Percentiles rank a stretch among this genome's conserved stretches.
Evolutionary conservation across 1,139 yeast species (phyloP).

Genomic region (Saccharomycopsis hybrid): DNA sequence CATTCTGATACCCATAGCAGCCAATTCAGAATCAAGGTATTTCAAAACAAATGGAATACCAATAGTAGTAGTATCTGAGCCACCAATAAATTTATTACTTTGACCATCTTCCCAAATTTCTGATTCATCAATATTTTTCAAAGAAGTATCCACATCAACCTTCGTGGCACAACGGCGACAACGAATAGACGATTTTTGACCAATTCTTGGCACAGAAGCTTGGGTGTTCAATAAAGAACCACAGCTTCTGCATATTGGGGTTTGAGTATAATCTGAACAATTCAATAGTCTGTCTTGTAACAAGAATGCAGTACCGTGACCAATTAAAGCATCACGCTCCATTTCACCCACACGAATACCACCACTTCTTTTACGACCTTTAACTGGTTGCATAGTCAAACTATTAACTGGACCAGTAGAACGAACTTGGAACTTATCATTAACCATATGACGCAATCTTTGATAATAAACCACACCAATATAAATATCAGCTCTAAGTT

Average conservation of each 20-base stretch:
- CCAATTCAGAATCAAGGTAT: conserved; percentile 88
- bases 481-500: conserved; percentile 78
- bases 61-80: conserved; percentile 84
- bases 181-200: conserved; percentile 68
- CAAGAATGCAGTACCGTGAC: conserved; percentile 97
- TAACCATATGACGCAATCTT: conserved; percentile 98
- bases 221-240: conserved; percentile 90
- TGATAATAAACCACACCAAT: conserved; percentile 98
- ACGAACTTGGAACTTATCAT: conserved; percentile 98
- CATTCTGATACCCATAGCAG: conserved; percentile 97
- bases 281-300: conserved; percentile 92
- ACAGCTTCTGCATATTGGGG: conserved; percentile 85
- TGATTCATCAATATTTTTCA: conserved; percentile 53
- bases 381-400: conserved; percentile 98
- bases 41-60: conserved; percentile 96
- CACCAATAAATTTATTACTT: conserved; percentile 87
- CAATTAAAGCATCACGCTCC: conserved; percentile 99
- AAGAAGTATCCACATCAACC: conserved; percentile 40
- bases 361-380: conserved; percentile 98
- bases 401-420: conserved; percentile 98
- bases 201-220: conserved; percentile 84
- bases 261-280: conserved; percentile 93
- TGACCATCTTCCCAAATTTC: conserved; percentile 97
- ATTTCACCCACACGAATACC: conserved; percentile 99
- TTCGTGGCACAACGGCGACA: conserved; percentile 88